Conservation (phyloP, 345 rosid genomes). For the Gossypium mustelinum region DNA sequence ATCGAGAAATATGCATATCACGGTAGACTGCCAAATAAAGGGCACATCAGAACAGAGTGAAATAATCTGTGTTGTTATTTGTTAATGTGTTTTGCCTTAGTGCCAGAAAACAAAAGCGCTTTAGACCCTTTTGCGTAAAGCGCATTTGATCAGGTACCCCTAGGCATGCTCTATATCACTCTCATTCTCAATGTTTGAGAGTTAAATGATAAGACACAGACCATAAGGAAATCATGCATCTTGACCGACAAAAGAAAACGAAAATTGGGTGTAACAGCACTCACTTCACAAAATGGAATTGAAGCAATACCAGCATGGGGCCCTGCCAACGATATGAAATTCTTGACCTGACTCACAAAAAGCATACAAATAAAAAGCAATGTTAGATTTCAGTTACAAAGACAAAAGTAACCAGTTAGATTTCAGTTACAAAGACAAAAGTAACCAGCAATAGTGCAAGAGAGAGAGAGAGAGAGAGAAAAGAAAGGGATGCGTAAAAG, state of each 20-base stretch:
- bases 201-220: not conserved
- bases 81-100: not conserved
- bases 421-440: not conserved
- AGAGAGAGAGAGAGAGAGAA: not conserved
- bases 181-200: not conserved
- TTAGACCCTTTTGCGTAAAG: not conserved
- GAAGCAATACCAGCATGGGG: conserved; percentile 89
- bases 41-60: not conserved
- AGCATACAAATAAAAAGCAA: not conserved
- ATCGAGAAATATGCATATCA: conserved; percentile 63
- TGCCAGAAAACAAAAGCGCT: not conserved
- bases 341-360: conserved; percentile 56
- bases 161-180: not conserved
- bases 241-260: not conserved
- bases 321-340: conserved; percentile 70
- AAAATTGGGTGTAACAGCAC: conserved; percentile 19
- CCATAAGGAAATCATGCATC: not conserved
- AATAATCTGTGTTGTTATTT: not conserved
- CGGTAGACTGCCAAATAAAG: conserved; percentile 21
- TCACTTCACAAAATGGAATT: conserved; percentile 76
- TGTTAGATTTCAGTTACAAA: not conserved
- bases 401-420: not conserved
- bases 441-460: not conserved
- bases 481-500: not conserved
- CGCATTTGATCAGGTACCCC: not conserved